Conservation (phyloP, 768 basidiomycete genomes). For the Serendipita indica region DNA sequence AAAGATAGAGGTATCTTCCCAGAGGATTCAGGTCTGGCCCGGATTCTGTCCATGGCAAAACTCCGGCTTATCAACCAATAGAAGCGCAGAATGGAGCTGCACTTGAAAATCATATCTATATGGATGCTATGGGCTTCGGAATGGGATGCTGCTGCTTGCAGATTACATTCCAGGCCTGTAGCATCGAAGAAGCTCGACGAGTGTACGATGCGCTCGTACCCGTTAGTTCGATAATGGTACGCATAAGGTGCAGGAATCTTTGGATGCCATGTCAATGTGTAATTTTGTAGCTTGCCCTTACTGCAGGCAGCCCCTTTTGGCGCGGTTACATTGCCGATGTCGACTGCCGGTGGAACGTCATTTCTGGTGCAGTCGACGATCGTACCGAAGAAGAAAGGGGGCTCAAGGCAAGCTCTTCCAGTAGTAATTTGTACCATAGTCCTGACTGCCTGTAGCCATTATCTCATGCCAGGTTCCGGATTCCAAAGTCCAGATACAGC, state of each 20-base stretch:
- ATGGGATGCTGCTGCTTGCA: constrained; percentile 99
- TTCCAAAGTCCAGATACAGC: constrained; percentile 96
- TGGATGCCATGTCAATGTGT: not conserved
- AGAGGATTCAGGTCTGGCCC: constrained; percentile 60
- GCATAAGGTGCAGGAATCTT: constrained; percentile 16
- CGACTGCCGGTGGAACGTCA: constrained; percentile 97
- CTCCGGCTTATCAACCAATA: constrained; percentile 18
- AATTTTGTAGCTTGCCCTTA: constrained; percentile 61
- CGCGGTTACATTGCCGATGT: constrained; percentile 91
- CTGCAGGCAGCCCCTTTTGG: constrained; percentile 89
- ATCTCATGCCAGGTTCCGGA: constrained; percentile 52
- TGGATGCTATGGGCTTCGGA: constrained; percentile 99
- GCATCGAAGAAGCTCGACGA: constrained; percentile 77
- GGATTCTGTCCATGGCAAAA: not conserved
- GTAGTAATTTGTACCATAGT: not conserved
- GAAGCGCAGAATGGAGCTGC: constrained; percentile 88
- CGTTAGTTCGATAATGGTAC: constrained; percentile 85
- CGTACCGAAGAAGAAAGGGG: constrained; percentile 92
- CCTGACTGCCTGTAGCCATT: constrained; percentile 40
- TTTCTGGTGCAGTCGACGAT: constrained; percentile 96
- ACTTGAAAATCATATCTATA: constrained; percentile 78
- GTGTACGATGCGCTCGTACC: constrained; percentile 96
- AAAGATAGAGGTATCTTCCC: constrained; percentile 70
- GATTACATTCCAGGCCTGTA: constrained; percentile 93
- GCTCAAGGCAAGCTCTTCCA: constrained; percentile 38